Evolutionary conservation across 1,284 basidiomycete genomes (phyloP).

Genomic region (Takashimella koratensis): DNA sequence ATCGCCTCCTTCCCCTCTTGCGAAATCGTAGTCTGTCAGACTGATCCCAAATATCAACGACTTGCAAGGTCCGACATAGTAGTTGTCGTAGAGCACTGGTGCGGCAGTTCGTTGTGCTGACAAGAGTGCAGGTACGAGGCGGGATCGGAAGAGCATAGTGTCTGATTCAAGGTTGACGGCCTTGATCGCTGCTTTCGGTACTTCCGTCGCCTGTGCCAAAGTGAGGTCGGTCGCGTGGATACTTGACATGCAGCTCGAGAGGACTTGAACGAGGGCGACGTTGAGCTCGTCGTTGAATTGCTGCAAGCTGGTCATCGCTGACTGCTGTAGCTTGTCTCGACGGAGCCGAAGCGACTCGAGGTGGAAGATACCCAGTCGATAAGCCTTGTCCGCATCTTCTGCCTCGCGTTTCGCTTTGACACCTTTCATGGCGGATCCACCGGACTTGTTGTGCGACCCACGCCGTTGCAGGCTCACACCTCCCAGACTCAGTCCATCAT

Average conservation of each 20-base stretch:
- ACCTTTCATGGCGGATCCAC: conserved; percentile 55
- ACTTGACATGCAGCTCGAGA: conserved; percentile 72
- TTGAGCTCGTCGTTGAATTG: conserved; percentile 73
- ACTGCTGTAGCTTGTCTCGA: conserved; percentile 74
- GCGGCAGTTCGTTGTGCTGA: conserved; percentile 42
- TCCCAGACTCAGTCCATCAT: conserved; percentile 4
- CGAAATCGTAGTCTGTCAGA: conserved; percentile 86
- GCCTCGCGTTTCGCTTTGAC: conserved; percentile 82
- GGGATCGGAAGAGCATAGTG: conserved; percentile 27
- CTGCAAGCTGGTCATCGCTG: conserved; percentile 78
- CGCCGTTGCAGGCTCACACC: neutral
- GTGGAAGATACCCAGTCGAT: conserved; percentile 86
- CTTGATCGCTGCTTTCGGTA: conserved; percentile 53
- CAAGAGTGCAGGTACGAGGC: conserved; percentile 31
- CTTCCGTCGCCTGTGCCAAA: conserved; percentile 56
- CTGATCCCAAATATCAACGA: conserved; percentile 85
- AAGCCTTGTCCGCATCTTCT: conserved; percentile 94
- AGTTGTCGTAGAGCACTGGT: conserved; percentile 46
- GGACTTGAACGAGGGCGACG: conserved; percentile 59
- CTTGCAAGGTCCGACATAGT: conserved; percentile 67
- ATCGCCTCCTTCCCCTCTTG: conserved; percentile 67
- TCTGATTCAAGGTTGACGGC: conserved; percentile 69
- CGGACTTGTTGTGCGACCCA: conserved; percentile 27
- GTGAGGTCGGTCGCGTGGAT: conserved; percentile 55
- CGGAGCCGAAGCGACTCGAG: conserved; percentile 84